Percentiles rank a stretch among this genome's conserved stretches.
These are phyloP conservation scores for Coix lacrymajobi DNA, from an alignment of 176 grass and related monocot genomes.

Conservation along the genomic window DNA sequence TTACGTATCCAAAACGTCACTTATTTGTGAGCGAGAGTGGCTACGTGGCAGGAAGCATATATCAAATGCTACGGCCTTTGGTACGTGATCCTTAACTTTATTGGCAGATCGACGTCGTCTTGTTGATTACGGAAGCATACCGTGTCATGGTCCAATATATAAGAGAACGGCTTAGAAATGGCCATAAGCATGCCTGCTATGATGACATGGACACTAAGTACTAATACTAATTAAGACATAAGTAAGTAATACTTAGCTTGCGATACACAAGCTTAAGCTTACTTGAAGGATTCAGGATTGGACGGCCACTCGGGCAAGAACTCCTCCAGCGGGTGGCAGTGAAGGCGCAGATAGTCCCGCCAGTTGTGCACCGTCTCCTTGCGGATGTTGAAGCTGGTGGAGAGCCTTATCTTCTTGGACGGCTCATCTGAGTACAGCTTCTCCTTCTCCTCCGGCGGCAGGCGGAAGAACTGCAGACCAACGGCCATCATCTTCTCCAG, in stretches of 20 bases:
- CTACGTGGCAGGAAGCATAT: not conserved
- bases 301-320: slow-evolving; percentile 71
- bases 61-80: too few species aligned
- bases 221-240: not conserved
- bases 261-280: slow-evolving; percentile 38
- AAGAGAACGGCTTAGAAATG: not conserved
- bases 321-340: slow-evolving; percentile 64
- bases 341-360: slow-evolving; percentile 71
- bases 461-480: slow-evolving; percentile 55
- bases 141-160: not conserved
- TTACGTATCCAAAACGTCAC: not conserved
- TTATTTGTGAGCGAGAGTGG: not conserved
- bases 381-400: slow-evolving; percentile 74
- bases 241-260: not conserved
- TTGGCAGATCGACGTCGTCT: not conserved
- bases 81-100: not conserved
- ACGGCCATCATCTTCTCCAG: slow-evolving; percentile 49
- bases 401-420: slow-evolving; percentile 66
- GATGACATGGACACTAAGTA: not conserved
- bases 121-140: not conserved
- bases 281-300: slow-evolving; percentile 70
- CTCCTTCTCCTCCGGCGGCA: slow-evolving; percentile 59
- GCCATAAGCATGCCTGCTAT: not conserved
- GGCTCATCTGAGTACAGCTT: slow-evolving; percentile 78
- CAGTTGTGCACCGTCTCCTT: slow-evolving; percentile 81